Evolutionary conservation across 768 basidiomycete genomes (phyloP).

Genomic region (Holtermannia corniformis): DNA sequence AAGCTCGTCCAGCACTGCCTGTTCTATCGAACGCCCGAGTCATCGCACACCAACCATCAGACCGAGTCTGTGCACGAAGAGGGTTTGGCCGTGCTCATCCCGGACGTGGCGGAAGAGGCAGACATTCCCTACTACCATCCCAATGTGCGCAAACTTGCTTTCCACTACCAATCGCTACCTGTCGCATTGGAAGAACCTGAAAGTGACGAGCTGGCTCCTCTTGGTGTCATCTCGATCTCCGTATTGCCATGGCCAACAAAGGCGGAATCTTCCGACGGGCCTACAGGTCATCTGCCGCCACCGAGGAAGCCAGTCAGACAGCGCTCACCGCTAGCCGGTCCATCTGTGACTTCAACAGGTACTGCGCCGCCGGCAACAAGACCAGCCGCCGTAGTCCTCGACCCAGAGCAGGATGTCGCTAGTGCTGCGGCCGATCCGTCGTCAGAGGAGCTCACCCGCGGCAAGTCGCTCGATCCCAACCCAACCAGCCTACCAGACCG

Average conservation of each 20-base stretch:
- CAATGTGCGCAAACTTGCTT: constrained; percentile 65
- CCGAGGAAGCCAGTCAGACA: neutral
- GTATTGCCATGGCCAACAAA: neutral
- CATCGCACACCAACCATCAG: no score
- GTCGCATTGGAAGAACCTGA: neutral
- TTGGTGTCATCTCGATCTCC: neutral
- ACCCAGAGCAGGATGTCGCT: neutral
- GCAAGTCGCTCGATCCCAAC: neutral
- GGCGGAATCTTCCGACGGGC: neutral
- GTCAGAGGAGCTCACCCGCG: neutral
- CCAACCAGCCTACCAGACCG: constrained; percentile 48
- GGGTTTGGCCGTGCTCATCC: constrained; percentile 40
- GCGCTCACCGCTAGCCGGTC: neutral
- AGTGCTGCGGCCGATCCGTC: no score
- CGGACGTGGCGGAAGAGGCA: constrained; percentile 42
- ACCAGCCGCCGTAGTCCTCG: neutral
- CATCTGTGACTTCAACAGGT: neutral
- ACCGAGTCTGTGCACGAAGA: constrained; percentile 27
- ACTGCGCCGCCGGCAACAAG: neutral
- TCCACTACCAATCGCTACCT: constrained; percentile 49
- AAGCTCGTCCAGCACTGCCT: constrained; percentile 69
- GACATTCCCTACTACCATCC: constrained; percentile 85
- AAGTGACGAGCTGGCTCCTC: neutral
- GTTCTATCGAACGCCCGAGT: constrained; percentile 47
- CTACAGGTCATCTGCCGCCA: neutral